Base-by-base conservation (phyloP, 2,329 filamentous ascomycete species). In the Claviceps monticola region DNA sequence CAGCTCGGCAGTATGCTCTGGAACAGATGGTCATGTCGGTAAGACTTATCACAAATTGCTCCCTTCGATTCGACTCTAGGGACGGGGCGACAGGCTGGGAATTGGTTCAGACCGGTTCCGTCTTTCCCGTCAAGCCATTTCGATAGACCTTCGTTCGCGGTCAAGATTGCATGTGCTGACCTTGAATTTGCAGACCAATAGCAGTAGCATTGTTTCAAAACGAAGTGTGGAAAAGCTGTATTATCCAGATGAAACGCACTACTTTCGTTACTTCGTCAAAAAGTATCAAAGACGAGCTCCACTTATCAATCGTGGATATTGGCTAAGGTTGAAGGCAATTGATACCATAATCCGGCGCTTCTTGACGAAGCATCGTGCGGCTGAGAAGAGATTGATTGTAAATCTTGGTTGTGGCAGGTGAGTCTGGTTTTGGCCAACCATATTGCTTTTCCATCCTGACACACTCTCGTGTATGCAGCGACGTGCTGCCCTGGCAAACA, bases 401-500 rank as follows among this genome's bases (percentile, higher is more conserved):
- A 95, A 95, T 62, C 69, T 95, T 38, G 89, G 90, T 23, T 94
- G 88, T 72, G 90, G 90, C 66, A 94, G 88, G 88, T 91, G 69
- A 79, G 84, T 75, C 34, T 36, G 49, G 36, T n/a, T 34, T 41
- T 14, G 34, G 45, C 13, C 46, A 36, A 29, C 14, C n/a, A 26
- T 37, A 14, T 16, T 49, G 21, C 38, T 21, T 13, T 19, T 23
- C 11, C 51, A 13, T n/a, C 17, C 34, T 50, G 41, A 50, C 49
- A 26, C 19, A 16, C n/a, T 26, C 2, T 45, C 11, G 39, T 34
- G 21, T 5, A 14, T 34, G 26, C 19, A 95, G 89, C 65, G 89
- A 96, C 68, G 86, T 90, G 47, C 71, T 95, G 23, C 87, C 88
- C 1, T 95, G 90, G 74, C 85, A 91, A 64, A 87, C 84, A 57